Evolutionary conservation across 1,284 basidiomycete genomes (phyloP).

Genomic region (Pseudomicrostroma phylloplanum): DNA sequence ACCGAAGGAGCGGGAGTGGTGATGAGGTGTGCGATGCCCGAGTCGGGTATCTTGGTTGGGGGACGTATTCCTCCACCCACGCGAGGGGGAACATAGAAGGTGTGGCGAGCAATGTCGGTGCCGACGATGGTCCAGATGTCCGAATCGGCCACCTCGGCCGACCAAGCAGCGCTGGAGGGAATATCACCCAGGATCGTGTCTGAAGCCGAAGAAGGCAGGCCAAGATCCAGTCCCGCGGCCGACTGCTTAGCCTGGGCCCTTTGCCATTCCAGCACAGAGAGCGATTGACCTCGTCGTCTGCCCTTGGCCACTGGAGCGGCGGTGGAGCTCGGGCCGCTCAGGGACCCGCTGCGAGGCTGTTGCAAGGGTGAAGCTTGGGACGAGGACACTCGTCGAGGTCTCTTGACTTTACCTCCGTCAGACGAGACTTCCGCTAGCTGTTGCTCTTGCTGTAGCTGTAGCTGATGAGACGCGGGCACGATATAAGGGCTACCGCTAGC

Average conservation of each 20-base stretch:
- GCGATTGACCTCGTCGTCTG: slow-evolving; percentile 34
- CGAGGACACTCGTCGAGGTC: slow-evolving; percentile 39
- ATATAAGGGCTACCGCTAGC: background rate
- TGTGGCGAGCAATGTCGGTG: slow-evolving; percentile 55
- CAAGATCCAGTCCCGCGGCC: slow-evolving; percentile 1
- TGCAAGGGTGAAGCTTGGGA: slow-evolving; percentile 10
- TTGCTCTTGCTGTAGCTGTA: background rate
- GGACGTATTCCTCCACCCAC: slow-evolving; percentile 26
- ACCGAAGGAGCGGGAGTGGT: slow-evolving; percentile 52
- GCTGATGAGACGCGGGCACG: background rate
- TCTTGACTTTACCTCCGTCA: slow-evolving; percentile 45
- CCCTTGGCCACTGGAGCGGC: slow-evolving; percentile 21
- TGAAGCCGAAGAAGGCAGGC: slow-evolving; percentile 23
- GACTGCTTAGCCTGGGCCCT: slow-evolving; percentile 19
- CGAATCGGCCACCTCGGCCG: slow-evolving; percentile 52
- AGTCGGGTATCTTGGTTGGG: slow-evolving; percentile 17
- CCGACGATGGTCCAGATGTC: slow-evolving; percentile 90
- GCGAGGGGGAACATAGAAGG: slow-evolving; percentile 51
- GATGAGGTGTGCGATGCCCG: slow-evolving; percentile 33
- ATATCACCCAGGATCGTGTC: slow-evolving; percentile 27
- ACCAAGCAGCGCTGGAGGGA: slow-evolving; percentile 20
- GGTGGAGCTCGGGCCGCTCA: background rate
- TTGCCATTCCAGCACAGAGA: slow-evolving; percentile 34
- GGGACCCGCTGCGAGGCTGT: too few relatives aligned
- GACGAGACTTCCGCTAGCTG: slow-evolving; percentile 23